Base-by-base conservation (phyloP, 2,329 filamentous ascomycete species). In the Talaromyces verruculosus region DNA sequence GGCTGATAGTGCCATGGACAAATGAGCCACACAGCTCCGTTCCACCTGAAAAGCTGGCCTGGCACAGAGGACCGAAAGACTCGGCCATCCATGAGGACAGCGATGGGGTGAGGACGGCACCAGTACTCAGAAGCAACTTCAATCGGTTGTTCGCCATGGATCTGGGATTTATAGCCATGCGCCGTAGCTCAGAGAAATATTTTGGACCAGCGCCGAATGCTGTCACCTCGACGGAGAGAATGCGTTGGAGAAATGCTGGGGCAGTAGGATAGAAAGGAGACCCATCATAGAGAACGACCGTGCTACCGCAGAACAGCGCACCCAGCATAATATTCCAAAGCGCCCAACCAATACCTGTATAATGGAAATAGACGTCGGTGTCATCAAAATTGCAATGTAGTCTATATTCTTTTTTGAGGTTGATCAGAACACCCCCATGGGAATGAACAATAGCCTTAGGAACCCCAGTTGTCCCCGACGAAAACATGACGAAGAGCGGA, bases 1-100 rank as follows among this genome's bases (percentile, higher is more conserved):
- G 78, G 7, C 78, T 78, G 6, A 76, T 75, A 0, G 80, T 79
- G 66, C 82, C 79, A 35, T 75, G 77, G n/a, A 79, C 79, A 66
- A 80, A 79, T 1, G 78, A 80, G 2, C 80, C 81, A 1, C 77
- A 79, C 11, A 81, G 77, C 63, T 84, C 82, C 0, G 82, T 84
- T 10, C 82, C 82, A 19, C 82, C 82, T 4, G 81, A 81, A 4
- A 81, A 73, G 58, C 72, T 78, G 25, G 77, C 79, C 5, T 83
- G 73, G 69, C 78, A 81, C 33, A 79, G 71, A 5, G 68, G 67
- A 6, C 75, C 79, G 68, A 80, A 83, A 37, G 72, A 75, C 25
- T 64, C 65, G 69, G 77, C 76, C 4, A 84, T 63, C 60, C 60
- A 63, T 17, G 28, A 37, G 10, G 60, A 63, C 5, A 63, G 30